Percentiles rank a stretch among this genome's conserved stretches.
Conservation (phyloP, 2,329 filamentous ascomycete genomes). For the Lasiodiplodia gonubiensis region DNA sequence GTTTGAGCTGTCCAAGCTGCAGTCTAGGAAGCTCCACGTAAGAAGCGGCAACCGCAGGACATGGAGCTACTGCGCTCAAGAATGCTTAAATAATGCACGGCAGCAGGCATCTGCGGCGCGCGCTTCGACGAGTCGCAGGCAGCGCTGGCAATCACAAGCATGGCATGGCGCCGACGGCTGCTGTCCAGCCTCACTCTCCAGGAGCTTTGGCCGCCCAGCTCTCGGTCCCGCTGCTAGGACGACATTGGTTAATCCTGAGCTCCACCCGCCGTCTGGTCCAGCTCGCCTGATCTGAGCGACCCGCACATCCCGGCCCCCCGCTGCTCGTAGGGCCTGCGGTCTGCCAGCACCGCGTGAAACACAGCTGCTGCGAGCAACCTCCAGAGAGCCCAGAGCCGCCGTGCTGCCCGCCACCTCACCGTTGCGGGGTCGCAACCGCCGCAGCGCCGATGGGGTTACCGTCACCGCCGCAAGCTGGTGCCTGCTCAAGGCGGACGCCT, state of each 20-base stretch:
- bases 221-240: neutral
- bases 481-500: conserved; percentile 16
- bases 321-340: neutral
- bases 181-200: conserved; percentile 19
- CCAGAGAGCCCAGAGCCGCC: neutral
- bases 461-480: conserved; percentile 5
- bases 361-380: neutral
- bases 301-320: conserved; percentile 18
- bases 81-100: conserved; percentile 23
- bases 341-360: conserved; percentile 13
- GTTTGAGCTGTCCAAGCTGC: conserved; percentile 19
- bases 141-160: conserved; percentile 14
- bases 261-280: conserved; percentile 8
- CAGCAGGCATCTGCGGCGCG: conserved; percentile 11
- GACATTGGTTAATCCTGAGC: conserved; percentile 9
- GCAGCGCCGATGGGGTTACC: conserved; percentile 1
- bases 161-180: conserved; percentile 19
- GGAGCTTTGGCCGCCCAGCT: conserved; percentile 16
- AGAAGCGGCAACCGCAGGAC: conserved; percentile 11
- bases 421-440: conserved; percentile 17
- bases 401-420: conserved; percentile 7
- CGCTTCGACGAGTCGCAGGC: conserved; percentile 11
- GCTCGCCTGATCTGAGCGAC: conserved; percentile 19
- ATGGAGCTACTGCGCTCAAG: neutral
- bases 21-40: conserved; percentile 23